These are phyloP conservation scores for Fusarium sp. DNA, from an alignment of 2,329 filamentous ascomycete genomes.

Conservation along the genomic window DNA sequence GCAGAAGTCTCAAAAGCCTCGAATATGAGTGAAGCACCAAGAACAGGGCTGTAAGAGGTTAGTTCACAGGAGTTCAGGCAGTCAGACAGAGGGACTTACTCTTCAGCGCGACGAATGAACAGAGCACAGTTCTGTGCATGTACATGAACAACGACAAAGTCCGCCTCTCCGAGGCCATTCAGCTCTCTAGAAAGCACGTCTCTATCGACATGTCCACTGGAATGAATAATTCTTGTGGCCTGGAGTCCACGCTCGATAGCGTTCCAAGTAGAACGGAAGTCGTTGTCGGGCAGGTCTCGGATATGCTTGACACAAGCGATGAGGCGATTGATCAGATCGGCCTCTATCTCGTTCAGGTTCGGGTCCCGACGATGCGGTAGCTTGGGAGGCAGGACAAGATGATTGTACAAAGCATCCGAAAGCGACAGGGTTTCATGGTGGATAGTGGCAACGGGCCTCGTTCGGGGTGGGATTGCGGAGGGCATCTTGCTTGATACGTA, in stretches of 20 bases:
- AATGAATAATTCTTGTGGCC: slow-evolving; percentile 33
- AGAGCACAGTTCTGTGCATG: slow-evolving; percentile 49
- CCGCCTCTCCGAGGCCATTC: slow-evolving; percentile 16
- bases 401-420: slow-evolving; percentile 40
- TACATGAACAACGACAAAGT: slow-evolving; percentile 37
- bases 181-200: slow-evolving; percentile 31
- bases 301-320: slow-evolving; percentile 29
- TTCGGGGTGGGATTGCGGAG: background rate
- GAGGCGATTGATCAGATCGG: slow-evolving; percentile 23
- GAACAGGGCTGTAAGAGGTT: slow-evolving; percentile 32
- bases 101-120: slow-evolving; percentile 42
- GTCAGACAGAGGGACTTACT: slow-evolving; percentile 35
- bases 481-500: background rate
- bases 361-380: slow-evolving; percentile 39
- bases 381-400: slow-evolving; percentile 37
- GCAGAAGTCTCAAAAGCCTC: slow-evolving; percentile 73
- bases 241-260: slow-evolving; percentile 32
- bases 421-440: slow-evolving; percentile 17
- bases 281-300: slow-evolving; percentile 25
- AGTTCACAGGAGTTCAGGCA: background rate
- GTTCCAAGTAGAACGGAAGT: slow-evolving; percentile 26
- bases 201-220: slow-evolving; percentile 31
- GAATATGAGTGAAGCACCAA: slow-evolving; percentile 49
- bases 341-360: slow-evolving; percentile 28
- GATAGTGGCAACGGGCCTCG: background rate